Evolutionary conservation across 2,329 filamentous ascomycete genomes (phyloP).

Genomic region (Fusarium euwallaceae): DNA sequence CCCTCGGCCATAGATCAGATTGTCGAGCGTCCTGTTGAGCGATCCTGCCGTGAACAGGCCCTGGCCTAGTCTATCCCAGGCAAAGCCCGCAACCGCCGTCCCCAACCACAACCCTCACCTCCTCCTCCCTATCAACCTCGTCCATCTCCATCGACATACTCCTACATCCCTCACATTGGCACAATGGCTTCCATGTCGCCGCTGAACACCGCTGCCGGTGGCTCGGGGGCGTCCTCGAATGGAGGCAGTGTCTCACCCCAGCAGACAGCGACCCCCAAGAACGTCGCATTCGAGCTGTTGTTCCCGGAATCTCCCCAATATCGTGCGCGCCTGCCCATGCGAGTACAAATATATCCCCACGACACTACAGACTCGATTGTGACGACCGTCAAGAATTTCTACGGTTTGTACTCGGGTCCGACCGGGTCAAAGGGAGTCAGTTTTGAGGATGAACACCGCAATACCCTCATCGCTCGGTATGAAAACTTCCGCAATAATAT

Average conservation of each 20-base stretch:
- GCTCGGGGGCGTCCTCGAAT: conserved; percentile 54
- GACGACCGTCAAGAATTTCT: conserved; percentile 98
- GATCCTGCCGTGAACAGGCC: conserved; percentile 47
- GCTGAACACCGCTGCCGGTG: conserved; percentile 51
- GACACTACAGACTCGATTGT: conserved; percentile 98
- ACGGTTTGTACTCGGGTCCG: conserved; percentile 87
- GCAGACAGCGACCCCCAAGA: conserved; percentile 70
- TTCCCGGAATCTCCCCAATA: conserved; percentile 76
- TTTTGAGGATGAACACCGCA: conserved; percentile 92
- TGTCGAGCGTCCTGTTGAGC: conserved; percentile 44
- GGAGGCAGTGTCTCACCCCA: conserved; percentile 63
- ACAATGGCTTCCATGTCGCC: conserved; percentile 64
- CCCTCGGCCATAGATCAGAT: conserved; percentile 43
- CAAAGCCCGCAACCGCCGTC: conserved; percentile 53
- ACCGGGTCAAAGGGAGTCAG: conserved; percentile 83
- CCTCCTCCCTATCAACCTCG: conserved; percentile 35
- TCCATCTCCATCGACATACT: conserved; percentile 42
- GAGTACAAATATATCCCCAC: conserved; percentile 92
- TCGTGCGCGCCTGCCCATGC: conserved; percentile 83
- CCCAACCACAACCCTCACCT: conserved; percentile 39
- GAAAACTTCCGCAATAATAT: conserved; percentile 96
- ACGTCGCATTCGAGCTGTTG: conserved; percentile 83
- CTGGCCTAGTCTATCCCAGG: conserved; percentile 44
- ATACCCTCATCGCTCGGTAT: conserved; percentile 93
- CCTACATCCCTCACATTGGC: conserved; percentile 45